Evolutionary conservation across 495 filamentous ascomycete species (phyloP), one percentile per base, ranked within the genome.

Genomic region (Penicillium longicatenatum): DNA sequence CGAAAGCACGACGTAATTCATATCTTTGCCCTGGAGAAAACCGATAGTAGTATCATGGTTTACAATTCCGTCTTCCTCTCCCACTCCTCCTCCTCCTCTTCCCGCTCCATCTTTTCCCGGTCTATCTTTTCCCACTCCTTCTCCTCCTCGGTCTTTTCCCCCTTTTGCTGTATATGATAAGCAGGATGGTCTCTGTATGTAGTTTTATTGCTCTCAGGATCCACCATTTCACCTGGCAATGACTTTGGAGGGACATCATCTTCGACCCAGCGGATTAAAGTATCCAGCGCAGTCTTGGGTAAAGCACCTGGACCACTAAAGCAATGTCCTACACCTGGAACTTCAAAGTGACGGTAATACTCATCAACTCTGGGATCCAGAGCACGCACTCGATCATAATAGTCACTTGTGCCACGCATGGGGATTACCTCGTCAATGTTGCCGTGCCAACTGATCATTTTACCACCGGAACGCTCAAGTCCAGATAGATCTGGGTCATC

Each of bases 401-500:
- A 68, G 17, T 54, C 31, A n/a, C 45, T 51, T 2, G 59, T 67
- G 10, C 62, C 64, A 16, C 59, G 48, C 1, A 57, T 35, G 26
- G 51, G 39, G 41, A 70, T 66, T 10, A 62, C 26, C 19, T 57
- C 37, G 44, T 70, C 70, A 10, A 48, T 50, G 14, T 62, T 35
- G 2, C 76, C 76, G 48, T 80, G 76, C 54, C 66, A 80, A 14
- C 68, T 70, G 22, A 80, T 52, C 48, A 82, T 66, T 55, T 78
- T 80, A 10, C 77, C 76, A 10, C 77, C 78, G 2, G 49, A 30
- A 8, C 52, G 50, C 9, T 57, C 52, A 51, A 73, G 79, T 7
- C 22, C 53, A 4, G 64, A 62, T 1, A 82, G 66, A 52, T 77
- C 69, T 12, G 67, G 58, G 14, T 77, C 64, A 35, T 59, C 65